A percentile compares a stretch with the other conserved stretches of the same genome.
phyloP scores from a whole-genome alignment of 139 green algal species.

The Chlorella sp. region DNA sequence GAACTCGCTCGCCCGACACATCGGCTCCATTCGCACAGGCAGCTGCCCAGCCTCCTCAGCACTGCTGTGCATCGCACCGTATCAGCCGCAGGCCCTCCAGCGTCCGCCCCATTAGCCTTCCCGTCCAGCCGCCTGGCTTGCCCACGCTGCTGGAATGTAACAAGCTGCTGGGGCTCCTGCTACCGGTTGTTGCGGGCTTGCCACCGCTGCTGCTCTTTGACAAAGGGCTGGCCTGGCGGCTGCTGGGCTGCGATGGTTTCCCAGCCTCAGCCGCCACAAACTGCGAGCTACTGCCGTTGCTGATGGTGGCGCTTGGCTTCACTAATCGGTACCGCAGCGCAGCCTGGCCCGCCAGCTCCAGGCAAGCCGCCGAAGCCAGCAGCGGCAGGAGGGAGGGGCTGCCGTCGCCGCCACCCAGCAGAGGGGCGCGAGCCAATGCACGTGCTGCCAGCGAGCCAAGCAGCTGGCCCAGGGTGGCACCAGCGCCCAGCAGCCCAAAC shows the following conservation, averaged over 20 bases:
- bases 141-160: not conserved
- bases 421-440: not conserved
- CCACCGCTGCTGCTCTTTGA: not conserved
- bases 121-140: not conserved
- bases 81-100: constrained; percentile 68
- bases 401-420: constrained; percentile 5
- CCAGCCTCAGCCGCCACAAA: not conserved
- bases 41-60: too few relatives aligned
- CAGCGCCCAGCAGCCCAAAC: constrained; percentile 68
- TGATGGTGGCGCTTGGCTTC: not conserved
- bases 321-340: not conserved
- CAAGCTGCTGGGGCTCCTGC: not conserved
- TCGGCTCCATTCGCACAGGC: too few relatives aligned
- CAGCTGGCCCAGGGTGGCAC: constrained; percentile 74
- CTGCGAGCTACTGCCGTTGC: not conserved
- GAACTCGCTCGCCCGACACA: too few relatives aligned
- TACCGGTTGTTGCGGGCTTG: not conserved
- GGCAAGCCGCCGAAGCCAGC: constrained; percentile 41
- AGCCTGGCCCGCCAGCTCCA: constrained; percentile 38
- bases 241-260: not conserved
- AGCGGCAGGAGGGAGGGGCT: constrained; percentile 44
- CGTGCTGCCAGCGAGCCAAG: constrained; percentile 63
- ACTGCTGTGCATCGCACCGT: too few relatives aligned
- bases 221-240: not conserved
- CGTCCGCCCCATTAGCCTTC: constrained; percentile 10